Percentiles rank a stretch among this genome's conserved stretches.
Evolutionary conservation across 345 rosid species (phyloP).

Genomic region (Pistacia atlantica): DNA sequence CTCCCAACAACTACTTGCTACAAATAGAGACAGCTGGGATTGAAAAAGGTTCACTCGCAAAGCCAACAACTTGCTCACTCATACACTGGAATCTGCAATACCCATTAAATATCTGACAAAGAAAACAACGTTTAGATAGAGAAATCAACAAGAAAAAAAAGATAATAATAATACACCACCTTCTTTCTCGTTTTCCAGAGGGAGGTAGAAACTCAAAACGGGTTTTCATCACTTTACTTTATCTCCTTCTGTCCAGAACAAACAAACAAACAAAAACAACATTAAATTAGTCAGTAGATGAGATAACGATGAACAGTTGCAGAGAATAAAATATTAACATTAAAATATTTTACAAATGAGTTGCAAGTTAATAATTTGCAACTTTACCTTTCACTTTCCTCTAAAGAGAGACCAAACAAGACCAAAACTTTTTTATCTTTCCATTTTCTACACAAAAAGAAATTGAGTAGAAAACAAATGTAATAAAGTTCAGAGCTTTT

Average conservation of each 20-base stretch:
- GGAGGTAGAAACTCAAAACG: not conserved
- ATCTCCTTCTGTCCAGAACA: constrained; percentile 11
- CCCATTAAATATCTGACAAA: constrained; percentile 53
- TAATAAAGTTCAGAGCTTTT: not conserved
- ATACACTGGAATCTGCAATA: constrained; percentile 39
- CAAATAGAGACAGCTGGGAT: constrained; percentile 40
- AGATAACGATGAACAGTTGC: constrained; percentile 19
- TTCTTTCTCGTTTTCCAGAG: constrained; percentile 3
- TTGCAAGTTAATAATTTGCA: too few species aligned
- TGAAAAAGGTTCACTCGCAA: constrained; percentile 34
- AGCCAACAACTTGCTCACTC: constrained; percentile 35
- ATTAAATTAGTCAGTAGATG: constrained; percentile 6
- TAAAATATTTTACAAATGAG: too few species aligned
- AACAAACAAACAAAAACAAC: constrained; percentile 9
- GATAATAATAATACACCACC: too few species aligned
- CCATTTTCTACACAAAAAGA: not conserved
- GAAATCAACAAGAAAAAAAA: not conserved
- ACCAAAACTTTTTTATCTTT: not conserved
- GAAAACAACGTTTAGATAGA: constrained; percentile 13
- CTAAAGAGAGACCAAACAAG: not conserved
- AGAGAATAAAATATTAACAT: not conserved
- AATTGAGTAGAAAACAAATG: not conserved
- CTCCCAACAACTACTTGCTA: constrained; percentile 41
- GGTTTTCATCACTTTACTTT: not conserved
- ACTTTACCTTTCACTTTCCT: not conserved